These are phyloP conservation scores for Hypoxylon sp. DNA, from an alignment of 2,329 filamentous ascomycete genomes.

Conservation along the genomic window DNA sequence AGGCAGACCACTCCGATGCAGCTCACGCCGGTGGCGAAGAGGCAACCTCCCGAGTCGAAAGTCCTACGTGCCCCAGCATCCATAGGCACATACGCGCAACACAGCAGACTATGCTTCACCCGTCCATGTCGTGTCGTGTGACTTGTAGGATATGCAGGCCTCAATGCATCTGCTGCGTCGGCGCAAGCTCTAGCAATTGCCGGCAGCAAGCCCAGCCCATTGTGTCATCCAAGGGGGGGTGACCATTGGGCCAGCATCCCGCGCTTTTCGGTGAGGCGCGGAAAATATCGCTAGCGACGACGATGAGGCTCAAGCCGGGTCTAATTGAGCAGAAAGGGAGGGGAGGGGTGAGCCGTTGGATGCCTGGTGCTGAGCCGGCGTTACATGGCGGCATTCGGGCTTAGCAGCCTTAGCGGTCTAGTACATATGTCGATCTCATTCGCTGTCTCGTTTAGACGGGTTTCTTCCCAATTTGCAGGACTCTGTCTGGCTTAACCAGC, in stretches of 20 bases:
- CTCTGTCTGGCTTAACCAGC: neutral
- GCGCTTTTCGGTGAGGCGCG: neutral
- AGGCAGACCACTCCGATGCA: constrained; percentile 19
- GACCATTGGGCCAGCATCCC: constrained; percentile 8
- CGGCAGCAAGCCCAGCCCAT: neutral
- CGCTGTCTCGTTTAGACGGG: neutral
- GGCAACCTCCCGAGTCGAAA: neutral
- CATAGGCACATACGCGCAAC: neutral
- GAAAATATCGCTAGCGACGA: neutral
- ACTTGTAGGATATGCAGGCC: constrained; percentile 25
- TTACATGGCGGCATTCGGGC: neutral
- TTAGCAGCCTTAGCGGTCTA: constrained; percentile 7
- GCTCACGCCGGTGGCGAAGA: neutral
- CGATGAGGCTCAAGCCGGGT: neutral
- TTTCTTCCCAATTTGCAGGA: neutral
- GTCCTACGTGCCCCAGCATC: neutral
- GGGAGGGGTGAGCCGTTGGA: neutral
- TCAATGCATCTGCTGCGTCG: constrained; percentile 6
- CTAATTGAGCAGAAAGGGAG: neutral
- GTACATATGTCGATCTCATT: constrained; percentile 13
- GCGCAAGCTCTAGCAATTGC: neutral
- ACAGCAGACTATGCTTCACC: neutral
- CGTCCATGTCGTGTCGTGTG: constrained; percentile 7
- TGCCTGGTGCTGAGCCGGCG: neutral
- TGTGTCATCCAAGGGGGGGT: neutral